Evolutionary conservation across 2,329 filamentous ascomycete genomes (phyloP), one percentile per base, ranked within the genome.

Genomic region (Drechmeria coniospora): DNA sequence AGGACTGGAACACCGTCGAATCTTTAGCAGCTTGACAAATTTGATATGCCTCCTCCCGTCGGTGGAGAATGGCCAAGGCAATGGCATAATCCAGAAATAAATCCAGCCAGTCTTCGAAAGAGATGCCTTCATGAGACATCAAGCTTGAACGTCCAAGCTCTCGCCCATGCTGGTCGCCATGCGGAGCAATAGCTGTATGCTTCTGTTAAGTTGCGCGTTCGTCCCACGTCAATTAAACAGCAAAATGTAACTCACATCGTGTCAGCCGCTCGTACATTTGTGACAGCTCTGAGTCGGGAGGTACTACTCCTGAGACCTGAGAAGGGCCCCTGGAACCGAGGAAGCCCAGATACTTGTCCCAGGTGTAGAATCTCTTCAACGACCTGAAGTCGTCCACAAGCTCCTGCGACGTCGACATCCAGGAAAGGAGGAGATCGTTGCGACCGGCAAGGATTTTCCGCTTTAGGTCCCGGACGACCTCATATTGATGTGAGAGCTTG

Each of bases 81-180:
- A 94, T 63, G 3, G 84, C 79, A 46, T 92, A 92, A 43, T 90
- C 80, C 20, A 92, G 66, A 46, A 98, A 93, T 1, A 93, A 65
- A 39, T 92, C 80, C 3, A 94, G 66, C 90, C 90, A 98, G 25
- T 74, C 67, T 32, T 75, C 63, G 45, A 95, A 93, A 0, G 74
- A 60, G 25, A 95, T 80, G 6, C 79, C 79, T 38, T 82, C 76
- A 45, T 83, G 86, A 33, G 47, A 25, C 15, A 31, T 38, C 21
- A 34, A 10, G 16, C 23, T 23, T 8, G 29, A 16, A 14, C 17
- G 21, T 9, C 24, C 27, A 21, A 14, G 11, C 23, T 32, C 30
- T 21, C 25, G 22, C 11, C 25, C 23, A 6, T 17, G n/a, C n/a
- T 36, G 29, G 11, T 35, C 32, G n/a, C 27, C 14, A 14, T 33